Conservation (phyloP, 1,284 basidiomycete species). For the Malassezia cuniculi region DNA sequence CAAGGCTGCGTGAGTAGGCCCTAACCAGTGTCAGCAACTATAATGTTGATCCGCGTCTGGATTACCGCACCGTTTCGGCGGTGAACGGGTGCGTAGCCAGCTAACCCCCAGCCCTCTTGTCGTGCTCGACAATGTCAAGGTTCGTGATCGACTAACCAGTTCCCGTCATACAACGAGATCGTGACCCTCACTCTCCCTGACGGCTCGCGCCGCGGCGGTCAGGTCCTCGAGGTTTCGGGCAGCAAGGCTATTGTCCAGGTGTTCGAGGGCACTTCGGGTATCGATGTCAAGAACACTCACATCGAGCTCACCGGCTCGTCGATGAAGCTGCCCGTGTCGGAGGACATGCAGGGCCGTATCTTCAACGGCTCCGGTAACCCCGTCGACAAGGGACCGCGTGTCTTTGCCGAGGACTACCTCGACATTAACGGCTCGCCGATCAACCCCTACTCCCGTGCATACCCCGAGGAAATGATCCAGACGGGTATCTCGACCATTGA, state of each 20-base stretch:
- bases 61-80: constrained; percentile 88
- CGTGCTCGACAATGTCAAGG: constrained; percentile 97
- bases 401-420: constrained; percentile 97
- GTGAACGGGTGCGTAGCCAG: constrained; percentile 68
- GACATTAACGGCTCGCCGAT: constrained; percentile 99
- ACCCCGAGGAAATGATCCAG: constrained; percentile 99
- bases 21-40: constrained; percentile 47
- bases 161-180: constrained; percentile 99
- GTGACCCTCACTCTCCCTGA: constrained; percentile 91
- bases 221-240: constrained; percentile 94
- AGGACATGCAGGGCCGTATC: constrained; percentile 97
- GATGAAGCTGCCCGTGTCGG: constrained; percentile 98
- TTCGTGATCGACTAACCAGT: no score
- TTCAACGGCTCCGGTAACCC: constrained; percentile 98
- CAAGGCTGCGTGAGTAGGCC: constrained; percentile 54
- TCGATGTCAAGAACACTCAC: constrained; percentile 92
- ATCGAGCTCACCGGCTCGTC: constrained; percentile 95
- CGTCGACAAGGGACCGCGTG: constrained; percentile 95
- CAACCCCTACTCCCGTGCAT: constrained; percentile 97
- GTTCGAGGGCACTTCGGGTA: constrained; percentile 94
- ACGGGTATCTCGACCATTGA: constrained; percentile 84
- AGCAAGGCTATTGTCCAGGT: constrained; percentile 98
- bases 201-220: constrained; percentile 84
- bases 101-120: constrained; percentile 53
- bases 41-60: constrained; percentile 66